These are phyloP conservation scores for Mycosarcoma mackinlayi DNA, from an alignment of 1,284 basidiomycete genomes.

Conservation along the genomic window DNA sequence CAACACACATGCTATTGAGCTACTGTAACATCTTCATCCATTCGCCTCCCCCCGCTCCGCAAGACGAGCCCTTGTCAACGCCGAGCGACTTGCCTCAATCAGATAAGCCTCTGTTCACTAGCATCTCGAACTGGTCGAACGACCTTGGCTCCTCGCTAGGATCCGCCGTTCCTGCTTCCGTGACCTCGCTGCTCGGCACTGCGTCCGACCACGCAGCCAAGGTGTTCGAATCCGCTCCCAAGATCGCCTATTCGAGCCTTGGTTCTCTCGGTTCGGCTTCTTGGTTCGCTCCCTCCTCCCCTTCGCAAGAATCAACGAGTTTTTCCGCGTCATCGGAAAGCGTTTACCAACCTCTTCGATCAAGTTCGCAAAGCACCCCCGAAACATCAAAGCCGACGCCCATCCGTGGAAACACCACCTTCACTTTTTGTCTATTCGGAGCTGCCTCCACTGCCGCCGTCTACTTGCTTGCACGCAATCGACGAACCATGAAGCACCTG, in stretches of 20 bases:
- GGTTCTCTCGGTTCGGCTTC: conserved; percentile 6
- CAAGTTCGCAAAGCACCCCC: background rate
- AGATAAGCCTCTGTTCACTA: background rate
- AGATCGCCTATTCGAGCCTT: background rate
- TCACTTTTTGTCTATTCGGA: conserved; percentile 46
- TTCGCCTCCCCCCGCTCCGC: conserved; percentile 14
- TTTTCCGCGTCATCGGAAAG: background rate
- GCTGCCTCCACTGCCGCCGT: conserved; percentile 27
- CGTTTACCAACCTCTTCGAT: background rate
- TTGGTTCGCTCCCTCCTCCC: conserved; percentile 15
- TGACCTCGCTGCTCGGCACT: background rate
- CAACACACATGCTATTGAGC: conserved; percentile 32
- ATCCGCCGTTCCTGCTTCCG: conserved; percentile 3
- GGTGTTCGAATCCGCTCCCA: background rate
- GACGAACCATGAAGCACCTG: conserved; percentile 45
- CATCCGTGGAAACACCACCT: conserved; percentile 29
- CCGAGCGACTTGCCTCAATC: background rate
- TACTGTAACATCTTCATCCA: conserved; percentile 31
- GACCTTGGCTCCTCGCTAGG: conserved; percentile 4
- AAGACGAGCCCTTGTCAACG: background rate
- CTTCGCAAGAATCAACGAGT: background rate
- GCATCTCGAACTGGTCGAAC: conserved; percentile 9
- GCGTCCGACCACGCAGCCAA: conserved; percentile 1
- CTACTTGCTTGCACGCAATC: conserved; percentile 22
- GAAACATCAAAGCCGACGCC: background rate